Base-by-base conservation (phyloP, 2,329 filamentous ascomycete species). In the Sphaerostilbella broomeana region DNA sequence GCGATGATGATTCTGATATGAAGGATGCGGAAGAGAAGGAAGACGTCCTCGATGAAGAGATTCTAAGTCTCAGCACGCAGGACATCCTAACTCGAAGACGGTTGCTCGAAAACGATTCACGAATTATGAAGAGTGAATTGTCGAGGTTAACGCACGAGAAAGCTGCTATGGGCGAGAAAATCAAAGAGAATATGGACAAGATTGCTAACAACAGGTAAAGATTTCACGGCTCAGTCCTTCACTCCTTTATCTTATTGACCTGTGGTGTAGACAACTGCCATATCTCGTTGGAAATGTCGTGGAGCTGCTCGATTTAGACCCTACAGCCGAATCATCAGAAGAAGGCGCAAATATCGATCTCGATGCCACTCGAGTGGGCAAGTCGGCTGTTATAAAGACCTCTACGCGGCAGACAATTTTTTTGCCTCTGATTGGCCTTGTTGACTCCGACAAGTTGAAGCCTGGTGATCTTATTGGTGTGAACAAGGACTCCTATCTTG, bases 201-300 rank as follows among this genome's bases (percentile, higher is more conserved):
- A 98, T 98, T 57, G 89, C 94, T 52, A 97, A 98, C 68, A 98
- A 98, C 72, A 79, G 88, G 89, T 94, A 70, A 51, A 73, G 40
- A 22, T 17, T 15, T 7, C 6, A 30, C 6, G 28, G 30, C 28
- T 24, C 13, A 29, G 21, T 32, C 21, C 24, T 25, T 17, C 24
- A 20, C 12, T 26, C 6, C 22, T 12, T 31, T 32, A 36, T 18
- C 21, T 31, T 16, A 31, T 34, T 31, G 18, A 34, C 24, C 44
- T 49, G 32, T 38, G 15, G 16, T 22, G 10, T 19, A 95, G 89
- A 60, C 92, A 98, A 81, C 75, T 98, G 57, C 92, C 92, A 27
- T 98, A 98, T 62, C 84, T 98, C 10, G 92, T 98, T 50, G 92
- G 92, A 52, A 98, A 98, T 57, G 94, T 98, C 33, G 92, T 98